A percentile compares a stretch with the other conserved stretches of the same genome.
phyloP scores from a whole-genome alignment of 169 alveolate species.

The Besnoitia besnoiti region DNA sequence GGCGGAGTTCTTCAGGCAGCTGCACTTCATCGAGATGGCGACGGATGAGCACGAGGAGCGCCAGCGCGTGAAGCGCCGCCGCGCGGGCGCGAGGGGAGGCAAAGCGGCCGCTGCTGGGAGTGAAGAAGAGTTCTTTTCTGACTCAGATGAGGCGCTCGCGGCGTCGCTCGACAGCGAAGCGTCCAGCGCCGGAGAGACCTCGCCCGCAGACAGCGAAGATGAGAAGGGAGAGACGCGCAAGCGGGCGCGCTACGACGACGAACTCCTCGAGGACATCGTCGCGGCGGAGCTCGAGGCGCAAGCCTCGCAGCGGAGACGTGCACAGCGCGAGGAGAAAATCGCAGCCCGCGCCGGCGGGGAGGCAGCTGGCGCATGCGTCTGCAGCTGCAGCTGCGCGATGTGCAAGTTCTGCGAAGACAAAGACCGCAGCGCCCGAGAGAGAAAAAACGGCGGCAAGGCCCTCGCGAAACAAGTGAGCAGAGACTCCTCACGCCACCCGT shows the following conservation, averaged over 20 bases:
- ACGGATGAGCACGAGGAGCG: conserved; percentile 13
- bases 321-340: neutral
- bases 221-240: neutral
- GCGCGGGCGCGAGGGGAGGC: neutral
- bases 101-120: neutral
- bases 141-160: neutral
- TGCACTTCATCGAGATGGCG: neutral
- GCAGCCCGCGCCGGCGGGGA: neutral
- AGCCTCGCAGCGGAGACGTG: neutral
- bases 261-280: neutral
- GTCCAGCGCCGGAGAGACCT: neutral
- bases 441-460: neutral
- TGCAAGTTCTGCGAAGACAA: neutral
- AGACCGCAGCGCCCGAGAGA: neutral
- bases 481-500: too few relatives aligned
- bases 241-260: neutral
- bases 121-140: conserved; percentile 8
- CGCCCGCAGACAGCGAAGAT: neutral
- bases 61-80: neutral
- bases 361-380: neutral
- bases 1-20: neutral
- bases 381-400: neutral
- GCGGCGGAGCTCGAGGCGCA: conserved; percentile 18
- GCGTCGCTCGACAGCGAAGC: neutral
- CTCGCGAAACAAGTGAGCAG: neutral